A percentile compares a stretch with the other conserved stretches of the same genome.
Conservation (phyloP, 1,284 basidiomycete species). For the Wallemia mellicola region DNA sequence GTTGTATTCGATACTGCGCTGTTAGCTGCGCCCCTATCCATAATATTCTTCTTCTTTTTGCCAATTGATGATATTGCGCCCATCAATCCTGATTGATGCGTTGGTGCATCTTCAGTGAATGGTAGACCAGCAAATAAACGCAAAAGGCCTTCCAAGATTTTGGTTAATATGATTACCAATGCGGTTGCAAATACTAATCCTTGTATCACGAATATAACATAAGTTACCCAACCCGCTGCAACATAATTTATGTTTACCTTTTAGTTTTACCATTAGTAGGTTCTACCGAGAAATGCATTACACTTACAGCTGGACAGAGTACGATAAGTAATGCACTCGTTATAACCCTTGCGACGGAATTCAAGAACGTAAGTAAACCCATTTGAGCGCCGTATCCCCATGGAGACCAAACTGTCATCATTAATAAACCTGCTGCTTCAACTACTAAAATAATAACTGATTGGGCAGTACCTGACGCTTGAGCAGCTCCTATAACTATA, state of each 20-base stretch:
- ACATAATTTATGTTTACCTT: slow-evolving; percentile 52
- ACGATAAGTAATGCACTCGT: slow-evolving; percentile 68
- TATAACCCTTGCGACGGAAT: slow-evolving; percentile 64
- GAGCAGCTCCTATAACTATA: slow-evolving; percentile 58
- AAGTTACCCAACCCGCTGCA: slow-evolving; percentile 67
- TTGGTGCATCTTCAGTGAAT: slow-evolving; percentile 53
- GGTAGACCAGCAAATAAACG: slow-evolving; percentile 49
- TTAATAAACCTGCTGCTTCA: slow-evolving; percentile 48
- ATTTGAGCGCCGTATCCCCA: slow-evolving; percentile 90
- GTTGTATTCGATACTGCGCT: not conserved
- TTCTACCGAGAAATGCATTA: too few relatives aligned
- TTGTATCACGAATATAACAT: slow-evolving; percentile 62
- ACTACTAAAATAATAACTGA: slow-evolving; percentile 60
- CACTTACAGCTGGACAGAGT: slow-evolving; percentile 49
- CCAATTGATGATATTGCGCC: slow-evolving; percentile 26
- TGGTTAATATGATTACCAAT: slow-evolving; percentile 46
- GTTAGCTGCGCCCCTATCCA: not conserved
- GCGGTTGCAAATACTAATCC: slow-evolving; percentile 57
- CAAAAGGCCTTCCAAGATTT: slow-evolving; percentile 48
- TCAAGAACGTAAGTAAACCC: slow-evolving; percentile 71
- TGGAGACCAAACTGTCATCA: slow-evolving; percentile 73
- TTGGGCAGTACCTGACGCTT: slow-evolving; percentile 65
- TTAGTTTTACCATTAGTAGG: too few relatives aligned
- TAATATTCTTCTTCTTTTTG: not conserved
- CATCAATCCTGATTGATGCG: slow-evolving; percentile 52